A percentile compares a stretch with the other conserved stretches of the same genome.
phyloP scores from a whole-genome alignment of 345 rosid genomes.

The Eucalyptus albens region DNA sequence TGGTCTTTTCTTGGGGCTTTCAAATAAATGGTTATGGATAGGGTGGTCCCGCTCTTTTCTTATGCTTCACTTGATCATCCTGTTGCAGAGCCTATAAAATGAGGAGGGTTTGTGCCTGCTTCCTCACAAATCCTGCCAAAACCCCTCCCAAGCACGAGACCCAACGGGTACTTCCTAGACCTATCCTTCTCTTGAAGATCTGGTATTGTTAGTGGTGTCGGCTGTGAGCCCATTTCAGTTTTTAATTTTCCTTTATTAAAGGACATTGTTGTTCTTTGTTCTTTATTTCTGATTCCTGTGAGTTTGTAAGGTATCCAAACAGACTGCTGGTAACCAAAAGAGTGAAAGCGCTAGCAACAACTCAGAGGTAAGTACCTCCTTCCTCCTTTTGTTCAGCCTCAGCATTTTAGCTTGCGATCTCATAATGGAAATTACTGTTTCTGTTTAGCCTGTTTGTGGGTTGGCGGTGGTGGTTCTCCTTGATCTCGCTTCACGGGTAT shows the following conservation, averaged over 20 bases:
- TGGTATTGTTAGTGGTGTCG: not conserved
- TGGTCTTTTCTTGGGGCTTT: not conserved
- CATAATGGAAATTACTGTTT: not conserved
- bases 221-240: not conserved
- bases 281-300: not conserved
- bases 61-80: constrained; percentile 24
- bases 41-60: constrained; percentile 20
- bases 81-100: constrained; percentile 14
- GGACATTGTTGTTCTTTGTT: not conserved
- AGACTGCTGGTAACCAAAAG: not conserved
- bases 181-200: not conserved
- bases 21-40: not conserved
- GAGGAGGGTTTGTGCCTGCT: constrained; percentile 21
- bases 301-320: not conserved
- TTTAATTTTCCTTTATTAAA: not conserved
- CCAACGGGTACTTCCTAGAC: constrained; percentile 7
- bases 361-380: not conserved
- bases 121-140: constrained; percentile 10
- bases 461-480: not conserved
- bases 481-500: not conserved
- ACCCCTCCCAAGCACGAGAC: constrained; percentile 4
- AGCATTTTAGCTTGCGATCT: not conserved
- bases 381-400: not conserved
- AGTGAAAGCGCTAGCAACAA: not conserved
- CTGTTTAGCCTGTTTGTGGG: not conserved